Evolutionary conservation across 306 rosid genomes (phyloP).

Genomic region (Datisca glomerata): DNA sequence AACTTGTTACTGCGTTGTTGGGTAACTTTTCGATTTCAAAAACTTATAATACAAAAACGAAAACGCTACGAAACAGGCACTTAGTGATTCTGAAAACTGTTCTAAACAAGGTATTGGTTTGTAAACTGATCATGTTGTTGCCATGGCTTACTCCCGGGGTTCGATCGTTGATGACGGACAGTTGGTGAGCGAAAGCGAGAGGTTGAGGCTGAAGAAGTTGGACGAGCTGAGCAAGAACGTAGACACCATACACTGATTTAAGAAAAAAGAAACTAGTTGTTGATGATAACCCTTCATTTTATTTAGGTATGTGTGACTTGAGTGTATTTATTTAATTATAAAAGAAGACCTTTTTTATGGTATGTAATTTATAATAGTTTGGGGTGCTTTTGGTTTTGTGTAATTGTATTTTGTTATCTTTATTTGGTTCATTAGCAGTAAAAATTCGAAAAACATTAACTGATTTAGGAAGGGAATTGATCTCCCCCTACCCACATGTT

Average conservation of each 20-base stretch:
- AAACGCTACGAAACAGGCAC: no score
- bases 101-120: no score
- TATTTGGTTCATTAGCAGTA: not conserved
- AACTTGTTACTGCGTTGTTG: no score
- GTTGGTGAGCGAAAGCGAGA: conserved; percentile 63
- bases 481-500: not conserved
- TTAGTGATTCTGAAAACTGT: no score
- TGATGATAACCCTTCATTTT: conserved; percentile 30
- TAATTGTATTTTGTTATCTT: not conserved
- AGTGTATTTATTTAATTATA: not conserved
- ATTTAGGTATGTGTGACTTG: conserved; percentile 72
- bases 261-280: conserved; percentile 3
- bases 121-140: no score
- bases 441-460: not conserved
- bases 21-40: no score
- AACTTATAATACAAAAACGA: no score
- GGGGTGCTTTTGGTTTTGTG: not conserved
- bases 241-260: conserved; percentile 40
- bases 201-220: conserved; percentile 86
- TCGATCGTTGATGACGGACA: no score
- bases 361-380: not conserved
- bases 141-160: no score
- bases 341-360: conserved; percentile 31
- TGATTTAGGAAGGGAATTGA: not conserved
- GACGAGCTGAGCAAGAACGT: conserved; percentile 82